These are phyloP conservation scores for Candida hispaniensis DNA, from an alignment of 805 yeast genomes.

Conservation along the genomic window DNA sequence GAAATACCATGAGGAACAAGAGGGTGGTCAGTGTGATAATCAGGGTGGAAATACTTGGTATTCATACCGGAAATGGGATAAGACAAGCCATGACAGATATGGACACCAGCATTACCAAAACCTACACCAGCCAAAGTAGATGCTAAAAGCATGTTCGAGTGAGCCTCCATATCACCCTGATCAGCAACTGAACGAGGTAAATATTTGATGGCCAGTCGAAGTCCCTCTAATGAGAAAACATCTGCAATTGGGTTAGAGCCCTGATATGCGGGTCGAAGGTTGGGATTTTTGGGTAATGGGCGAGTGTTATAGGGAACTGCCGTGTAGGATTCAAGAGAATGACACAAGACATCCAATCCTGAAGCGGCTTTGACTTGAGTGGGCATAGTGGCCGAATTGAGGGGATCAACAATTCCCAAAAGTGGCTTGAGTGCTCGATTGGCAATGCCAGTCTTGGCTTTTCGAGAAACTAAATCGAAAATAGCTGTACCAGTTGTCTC, in stretches of 20 bases:
- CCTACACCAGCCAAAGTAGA: conserved; percentile 39
- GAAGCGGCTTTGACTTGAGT: conserved; percentile 34
- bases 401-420: conserved; percentile 37
- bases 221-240: conserved; percentile 35
- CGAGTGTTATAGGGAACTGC: conserved; percentile 35
- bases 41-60: conserved; percentile 30
- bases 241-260: conserved; percentile 40
- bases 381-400: conserved; percentile 34
- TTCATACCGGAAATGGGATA: conserved; percentile 33
- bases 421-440: conserved; percentile 35
- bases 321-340: conserved; percentile 37
- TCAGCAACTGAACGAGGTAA: conserved; percentile 33
- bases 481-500: conserved; percentile 40
- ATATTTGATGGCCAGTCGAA: conserved; percentile 33
- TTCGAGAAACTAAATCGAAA: conserved; percentile 32
- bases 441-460: conserved; percentile 37
- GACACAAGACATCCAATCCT: conserved; percentile 38
- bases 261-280: conserved; percentile 33
- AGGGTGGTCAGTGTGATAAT: conserved; percentile 33
- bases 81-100: conserved; percentile 36
- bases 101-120: conserved; percentile 38
- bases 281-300: conserved; percentile 32
- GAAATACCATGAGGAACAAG: conserved; percentile 38
- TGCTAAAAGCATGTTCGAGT: conserved; percentile 35
- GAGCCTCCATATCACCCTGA: conserved; percentile 35